Evolutionary conservation across 345 rosid genomes (phyloP).

Genomic region (Psidium friedrichsthalianum): DNA sequence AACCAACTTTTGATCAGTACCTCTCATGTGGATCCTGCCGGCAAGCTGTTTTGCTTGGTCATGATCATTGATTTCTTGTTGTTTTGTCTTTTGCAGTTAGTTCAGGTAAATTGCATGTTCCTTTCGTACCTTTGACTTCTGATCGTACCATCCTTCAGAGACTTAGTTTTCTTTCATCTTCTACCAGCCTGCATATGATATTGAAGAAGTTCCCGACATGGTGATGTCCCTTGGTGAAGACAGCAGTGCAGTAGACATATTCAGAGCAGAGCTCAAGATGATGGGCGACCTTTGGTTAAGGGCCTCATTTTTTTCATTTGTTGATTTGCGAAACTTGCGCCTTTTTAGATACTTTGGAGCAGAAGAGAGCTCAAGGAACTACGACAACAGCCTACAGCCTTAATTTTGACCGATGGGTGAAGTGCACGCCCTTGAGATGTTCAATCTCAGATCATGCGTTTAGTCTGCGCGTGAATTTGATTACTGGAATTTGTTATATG

Average conservation of each 20-base stretch:
- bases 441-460: not conserved
- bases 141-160: not conserved
- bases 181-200: slow-evolving; percentile 64
- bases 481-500: not conserved
- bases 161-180: not conserved
- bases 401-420: not conserved
- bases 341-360: not conserved
- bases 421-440: not conserved
- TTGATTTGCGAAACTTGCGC: not conserved
- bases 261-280: not conserved
- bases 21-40: slow-evolving; percentile 89
- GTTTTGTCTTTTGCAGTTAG: slow-evolving; percentile 49
- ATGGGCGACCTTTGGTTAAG: not conserved
- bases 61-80: slow-evolving; percentile 78
- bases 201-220: slow-evolving; percentile 65
- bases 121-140: not conserved
- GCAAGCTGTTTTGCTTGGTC: slow-evolving; percentile 86
- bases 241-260: not conserved
- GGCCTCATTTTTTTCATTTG: not conserved
- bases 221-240: not conserved
- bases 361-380: not conserved
- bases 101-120: slow-evolving; percentile 35
- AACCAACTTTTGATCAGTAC: slow-evolving; percentile 20
- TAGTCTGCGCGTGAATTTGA: not conserved
- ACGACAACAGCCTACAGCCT: not conserved